These are phyloP conservation scores for Phytophthora aleatoria DNA, from an alignment of 352 stramenopile species.

Conservation along the genomic window DNA sequence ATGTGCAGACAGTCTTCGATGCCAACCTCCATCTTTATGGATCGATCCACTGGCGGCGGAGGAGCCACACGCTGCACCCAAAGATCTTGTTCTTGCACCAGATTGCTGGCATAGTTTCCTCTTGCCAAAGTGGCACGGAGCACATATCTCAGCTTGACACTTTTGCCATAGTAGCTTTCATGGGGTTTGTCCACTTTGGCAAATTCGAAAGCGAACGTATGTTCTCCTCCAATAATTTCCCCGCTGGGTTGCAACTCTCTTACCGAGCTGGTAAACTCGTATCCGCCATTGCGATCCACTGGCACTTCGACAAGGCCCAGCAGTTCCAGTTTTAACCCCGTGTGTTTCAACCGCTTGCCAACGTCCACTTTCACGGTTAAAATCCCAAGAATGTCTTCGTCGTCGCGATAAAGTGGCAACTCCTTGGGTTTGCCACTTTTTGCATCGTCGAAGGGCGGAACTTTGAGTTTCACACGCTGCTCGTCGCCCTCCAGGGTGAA, in stretches of 20 bases:
- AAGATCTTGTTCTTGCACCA: conserved; percentile 94
- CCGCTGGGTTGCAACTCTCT: conserved; percentile 91
- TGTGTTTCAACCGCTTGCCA: conserved; percentile 95
- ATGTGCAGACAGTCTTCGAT: conserved; percentile 99
- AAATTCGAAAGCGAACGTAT: conserved; percentile 94
- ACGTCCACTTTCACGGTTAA: conserved; percentile 78
- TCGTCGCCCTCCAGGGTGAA: conserved; percentile 42
- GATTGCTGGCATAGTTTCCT: conserved; percentile 88
- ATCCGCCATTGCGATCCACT: conserved; percentile 73
- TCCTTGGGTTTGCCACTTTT: conserved; percentile 40
- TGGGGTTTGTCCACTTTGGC: conserved; percentile 93
- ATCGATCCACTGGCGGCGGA: conserved; percentile 84
- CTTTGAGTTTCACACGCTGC: conserved; percentile 29
- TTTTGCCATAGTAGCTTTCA: conserved; percentile 97
- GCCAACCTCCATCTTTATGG: conserved; percentile 98
- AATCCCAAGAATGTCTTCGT: conserved; percentile 66
- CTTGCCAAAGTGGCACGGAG: conserved; percentile 92
- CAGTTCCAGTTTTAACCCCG: conserved; percentile 96
- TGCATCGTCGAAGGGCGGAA: conserved; percentile 24
- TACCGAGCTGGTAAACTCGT: conserved; percentile 94
- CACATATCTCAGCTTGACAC: conserved; percentile 96
- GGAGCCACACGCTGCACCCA: conserved; percentile 83
- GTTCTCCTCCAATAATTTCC: conserved; percentile 52
- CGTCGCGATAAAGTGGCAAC: conserved; percentile 56
- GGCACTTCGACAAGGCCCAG: conserved; percentile 93